A percentile compares a stretch with the other conserved stretches of the same genome.
These are phyloP conservation scores for Talaromyces sp. DNA, from an alignment of 2,329 filamentous ascomycete species.

Conservation along the genomic window DNA sequence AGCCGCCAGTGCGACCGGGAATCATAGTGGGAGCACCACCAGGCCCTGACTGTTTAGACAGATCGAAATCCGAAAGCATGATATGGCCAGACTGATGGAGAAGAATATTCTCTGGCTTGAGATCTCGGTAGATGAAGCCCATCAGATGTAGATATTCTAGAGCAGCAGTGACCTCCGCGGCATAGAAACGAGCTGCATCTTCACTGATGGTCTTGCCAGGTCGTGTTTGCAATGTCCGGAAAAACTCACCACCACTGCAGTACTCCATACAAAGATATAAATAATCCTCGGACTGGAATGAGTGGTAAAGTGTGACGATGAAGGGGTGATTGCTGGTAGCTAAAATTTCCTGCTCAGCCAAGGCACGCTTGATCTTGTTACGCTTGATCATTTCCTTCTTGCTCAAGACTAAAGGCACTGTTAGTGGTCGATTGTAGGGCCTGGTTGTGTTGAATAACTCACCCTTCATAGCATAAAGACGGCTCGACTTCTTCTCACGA, in stretches of 20 bases:
- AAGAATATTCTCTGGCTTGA: slow-evolving; percentile 97
- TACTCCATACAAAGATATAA: slow-evolving; percentile 99
- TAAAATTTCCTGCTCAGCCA: slow-evolving; percentile 96
- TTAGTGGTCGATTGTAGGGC: slow-evolving; percentile 37
- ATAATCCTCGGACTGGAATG: slow-evolving; percentile 98
- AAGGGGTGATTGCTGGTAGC: slow-evolving; percentile 99
- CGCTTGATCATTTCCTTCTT: slow-evolving; percentile 99
- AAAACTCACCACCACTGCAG: slow-evolving; percentile 98
- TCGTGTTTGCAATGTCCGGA: slow-evolving; percentile 87
- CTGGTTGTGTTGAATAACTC: slow-evolving; percentile 30
- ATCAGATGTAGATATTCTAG: slow-evolving; percentile 96
- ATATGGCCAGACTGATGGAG: slow-evolving; percentile 99
- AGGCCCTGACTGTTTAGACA: slow-evolving; percentile 95
- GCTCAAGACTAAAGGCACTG: slow-evolving; percentile 72
- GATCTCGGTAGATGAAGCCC: slow-evolving; percentile 97
- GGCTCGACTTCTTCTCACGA: slow-evolving; percentile 93
- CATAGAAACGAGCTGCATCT: slow-evolving; percentile 95
- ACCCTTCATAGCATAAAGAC: slow-evolving; percentile 99
- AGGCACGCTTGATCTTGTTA: slow-evolving; percentile 98
- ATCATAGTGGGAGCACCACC: slow-evolving; percentile 99
- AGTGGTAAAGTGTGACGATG: slow-evolving; percentile 97
- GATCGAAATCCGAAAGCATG: slow-evolving; percentile 98
- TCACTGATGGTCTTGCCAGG: slow-evolving; percentile 97
- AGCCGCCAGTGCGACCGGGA: slow-evolving; percentile 76
- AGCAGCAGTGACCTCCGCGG: slow-evolving; percentile 93